These are phyloP conservation scores for Albophoma yamanashiensis DNA, from an alignment of 2,329 filamentous ascomycete species.

Conservation along the genomic window DNA sequence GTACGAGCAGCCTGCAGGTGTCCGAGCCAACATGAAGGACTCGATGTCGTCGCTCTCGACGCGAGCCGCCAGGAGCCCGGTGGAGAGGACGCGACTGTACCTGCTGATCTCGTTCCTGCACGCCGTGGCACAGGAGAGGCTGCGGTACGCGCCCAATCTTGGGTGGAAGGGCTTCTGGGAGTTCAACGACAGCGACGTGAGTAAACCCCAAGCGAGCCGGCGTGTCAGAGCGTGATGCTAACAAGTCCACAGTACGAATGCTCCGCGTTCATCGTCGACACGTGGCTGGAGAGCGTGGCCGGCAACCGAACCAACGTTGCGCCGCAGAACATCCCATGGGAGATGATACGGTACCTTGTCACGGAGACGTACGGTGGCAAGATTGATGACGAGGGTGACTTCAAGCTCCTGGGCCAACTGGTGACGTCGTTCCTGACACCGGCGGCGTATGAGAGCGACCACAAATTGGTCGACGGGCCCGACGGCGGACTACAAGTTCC, in stretches of 20 bases:
- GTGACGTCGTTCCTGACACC: slow-evolving; percentile 75
- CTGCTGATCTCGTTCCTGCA: slow-evolving; percentile 89
- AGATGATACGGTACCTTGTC: slow-evolving; percentile 83
- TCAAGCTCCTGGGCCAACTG: slow-evolving; percentile 58
- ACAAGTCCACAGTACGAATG: slow-evolving; percentile 68
- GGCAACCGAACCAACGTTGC: slow-evolving; percentile 85
- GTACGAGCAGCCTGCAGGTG: slow-evolving; percentile 96
- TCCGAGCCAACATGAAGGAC: slow-evolving; percentile 97
- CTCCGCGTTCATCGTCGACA: slow-evolving; percentile 89
- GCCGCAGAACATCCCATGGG: slow-evolving; percentile 90
- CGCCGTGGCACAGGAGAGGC: slow-evolving; percentile 86
- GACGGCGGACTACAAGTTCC: slow-evolving; percentile 63
- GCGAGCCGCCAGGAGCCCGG: slow-evolving; percentile 67
- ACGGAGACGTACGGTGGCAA: slow-evolving; percentile 97
- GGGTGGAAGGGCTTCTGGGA: slow-evolving; percentile 99
- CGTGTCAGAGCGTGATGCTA: background rate
- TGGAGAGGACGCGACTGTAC: slow-evolving; percentile 85
- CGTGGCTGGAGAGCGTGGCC: slow-evolving; percentile 78
- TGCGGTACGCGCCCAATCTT: slow-evolving; percentile 85
- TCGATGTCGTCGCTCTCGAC: slow-evolving; percentile 76
- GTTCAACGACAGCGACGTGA: slow-evolving; percentile 97
- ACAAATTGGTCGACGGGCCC: slow-evolving; percentile 68
- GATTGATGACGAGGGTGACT: slow-evolving; percentile 86
- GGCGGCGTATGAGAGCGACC: slow-evolving; percentile 82
- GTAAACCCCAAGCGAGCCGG: slow-evolving; percentile 24